Percentiles rank a stretch among this genome's conserved stretches.
phyloP scores from a whole-genome alignment of 2,329 filamentous ascomycete species.

The Phialophora verrucosa region DNA sequence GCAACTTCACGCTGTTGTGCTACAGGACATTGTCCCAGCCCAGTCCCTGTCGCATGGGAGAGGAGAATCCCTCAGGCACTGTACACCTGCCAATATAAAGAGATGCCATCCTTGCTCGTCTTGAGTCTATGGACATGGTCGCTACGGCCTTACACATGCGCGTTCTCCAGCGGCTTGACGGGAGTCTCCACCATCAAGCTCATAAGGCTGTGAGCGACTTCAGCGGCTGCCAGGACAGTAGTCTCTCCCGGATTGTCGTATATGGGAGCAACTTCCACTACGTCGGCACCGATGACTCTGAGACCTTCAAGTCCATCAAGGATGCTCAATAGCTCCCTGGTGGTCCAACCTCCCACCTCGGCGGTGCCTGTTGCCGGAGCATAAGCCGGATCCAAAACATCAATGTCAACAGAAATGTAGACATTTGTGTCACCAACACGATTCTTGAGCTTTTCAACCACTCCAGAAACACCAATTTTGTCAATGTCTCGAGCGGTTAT shows the following conservation, averaged over 20 bases:
- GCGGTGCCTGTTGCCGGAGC: conserved; percentile 62
- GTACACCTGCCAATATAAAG: background rate
- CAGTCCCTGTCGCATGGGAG: too few relatives aligned
- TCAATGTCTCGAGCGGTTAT: conserved; percentile 61
- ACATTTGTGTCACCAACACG: conserved; percentile 56
- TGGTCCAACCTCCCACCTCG: conserved; percentile 62
- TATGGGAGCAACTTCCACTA: conserved; percentile 62
- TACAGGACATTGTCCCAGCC: too few relatives aligned
- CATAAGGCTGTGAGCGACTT: conserved; percentile 58
- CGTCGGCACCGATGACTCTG: conserved; percentile 60
- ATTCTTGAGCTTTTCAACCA: conserved; percentile 56
- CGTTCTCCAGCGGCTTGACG: conserved; percentile 31
- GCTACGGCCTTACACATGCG: background rate
- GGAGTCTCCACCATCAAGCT: conserved; percentile 40
- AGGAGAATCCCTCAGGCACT: background rate
- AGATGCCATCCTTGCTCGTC: background rate
- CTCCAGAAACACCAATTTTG: conserved; percentile 53
- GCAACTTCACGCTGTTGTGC: too few relatives aligned
- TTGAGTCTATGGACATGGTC: background rate
- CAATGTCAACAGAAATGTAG: conserved; percentile 63
- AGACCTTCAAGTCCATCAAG: conserved; percentile 59
- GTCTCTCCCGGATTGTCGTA: conserved; percentile 62
- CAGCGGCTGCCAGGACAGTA: conserved; percentile 60
- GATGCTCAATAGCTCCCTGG: conserved; percentile 60
- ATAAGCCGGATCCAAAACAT: conserved; percentile 62